Evolutionary conservation across 306 rosid species (phyloP).

Genomic region (Nissolia schottii): DNA sequence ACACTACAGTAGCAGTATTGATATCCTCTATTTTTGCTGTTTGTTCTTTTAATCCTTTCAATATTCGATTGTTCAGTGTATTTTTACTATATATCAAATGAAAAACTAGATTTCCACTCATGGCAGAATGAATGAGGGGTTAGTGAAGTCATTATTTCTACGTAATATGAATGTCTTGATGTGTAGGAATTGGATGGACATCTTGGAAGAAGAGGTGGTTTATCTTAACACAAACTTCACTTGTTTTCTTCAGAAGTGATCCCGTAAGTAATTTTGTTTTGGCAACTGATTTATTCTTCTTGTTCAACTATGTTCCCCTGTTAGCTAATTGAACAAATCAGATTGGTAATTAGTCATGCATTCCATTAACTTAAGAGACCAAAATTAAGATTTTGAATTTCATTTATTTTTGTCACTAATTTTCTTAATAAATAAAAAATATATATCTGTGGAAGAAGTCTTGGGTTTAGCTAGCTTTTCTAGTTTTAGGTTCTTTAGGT

Average conservation of each 20-base stretch:
- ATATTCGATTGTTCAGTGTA: neutral
- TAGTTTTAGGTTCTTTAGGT: slow-evolving; percentile 4
- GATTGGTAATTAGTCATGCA: neutral
- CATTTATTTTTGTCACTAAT: neutral
- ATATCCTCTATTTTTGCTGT: neutral
- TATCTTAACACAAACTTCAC: slow-evolving; percentile 80
- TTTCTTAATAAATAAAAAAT: neutral
- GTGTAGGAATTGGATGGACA: slow-evolving; percentile 94
- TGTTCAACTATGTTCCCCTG: neutral
- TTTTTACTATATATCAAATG: neutral
- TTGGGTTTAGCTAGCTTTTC: neutral
- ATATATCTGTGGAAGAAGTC: neutral
- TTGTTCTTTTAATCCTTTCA: slow-evolving; percentile 1
- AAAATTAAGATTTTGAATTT: neutral
- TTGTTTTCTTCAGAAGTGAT: slow-evolving; percentile 97
- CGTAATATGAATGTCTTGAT: slow-evolving; percentile 11
- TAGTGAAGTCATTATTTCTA: slow-evolving; percentile 11
- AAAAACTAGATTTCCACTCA: neutral
- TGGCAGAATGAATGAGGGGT: neutral
- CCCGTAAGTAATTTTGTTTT: slow-evolving; percentile 68
- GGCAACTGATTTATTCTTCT: slow-evolving; percentile 10
- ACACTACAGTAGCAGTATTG: neutral
- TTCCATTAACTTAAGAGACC: neutral
- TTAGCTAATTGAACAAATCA: neutral
- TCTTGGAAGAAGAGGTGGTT: slow-evolving; percentile 99